Evolutionary conservation across 1,284 basidiomycete species (phyloP).

Genomic region (Lignosus rhinocerotis): DNA sequence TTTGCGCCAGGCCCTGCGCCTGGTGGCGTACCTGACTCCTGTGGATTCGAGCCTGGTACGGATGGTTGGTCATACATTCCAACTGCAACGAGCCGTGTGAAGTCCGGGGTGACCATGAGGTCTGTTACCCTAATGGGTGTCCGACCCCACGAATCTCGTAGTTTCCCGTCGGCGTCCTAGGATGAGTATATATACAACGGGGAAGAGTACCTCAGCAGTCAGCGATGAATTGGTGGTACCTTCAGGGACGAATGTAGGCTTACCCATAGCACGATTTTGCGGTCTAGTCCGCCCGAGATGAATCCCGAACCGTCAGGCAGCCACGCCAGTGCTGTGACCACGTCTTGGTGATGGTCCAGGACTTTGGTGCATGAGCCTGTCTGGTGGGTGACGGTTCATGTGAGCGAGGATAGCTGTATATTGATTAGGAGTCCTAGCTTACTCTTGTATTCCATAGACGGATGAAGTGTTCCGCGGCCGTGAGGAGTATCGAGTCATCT

Average conservation of each 20-base stretch:
- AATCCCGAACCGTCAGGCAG: slow-evolving; percentile 88
- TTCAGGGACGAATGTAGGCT: slow-evolving; percentile 26
- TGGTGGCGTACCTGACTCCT: slow-evolving; percentile 32
- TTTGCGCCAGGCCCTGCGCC: slow-evolving; percentile 33
- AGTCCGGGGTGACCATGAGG: slow-evolving; percentile 86
- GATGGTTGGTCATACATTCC: slow-evolving; percentile 57
- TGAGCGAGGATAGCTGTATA: neutral
- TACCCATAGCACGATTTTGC: slow-evolving; percentile 88
- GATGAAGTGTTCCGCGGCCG: slow-evolving; percentile 77
- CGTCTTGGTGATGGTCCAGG: slow-evolving; percentile 77
- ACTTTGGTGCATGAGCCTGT: slow-evolving; percentile 67
- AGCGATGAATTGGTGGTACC: neutral
- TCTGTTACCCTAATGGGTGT: slow-evolving; percentile 88
- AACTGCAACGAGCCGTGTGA: slow-evolving; percentile 78
- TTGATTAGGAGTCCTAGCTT: slow-evolving; percentile 21
- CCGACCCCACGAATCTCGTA: slow-evolving; percentile 68
- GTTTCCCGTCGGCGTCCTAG: slow-evolving; percentile 74
- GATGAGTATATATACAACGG: neutral
- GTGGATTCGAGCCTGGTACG: slow-evolving; percentile 14
- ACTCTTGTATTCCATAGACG: slow-evolving; percentile 90
- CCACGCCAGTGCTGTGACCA: slow-evolving; percentile 87
- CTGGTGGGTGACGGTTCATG: slow-evolving; percentile 39
- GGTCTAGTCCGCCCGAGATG: slow-evolving; percentile 89
- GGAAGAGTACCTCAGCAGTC: slow-evolving; percentile 7
- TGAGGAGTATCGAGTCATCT: slow-evolving; percentile 81